Base-by-base conservation (phyloP, 192 early-diverging fungal species). In the Umbelopsis sp. region DNA sequence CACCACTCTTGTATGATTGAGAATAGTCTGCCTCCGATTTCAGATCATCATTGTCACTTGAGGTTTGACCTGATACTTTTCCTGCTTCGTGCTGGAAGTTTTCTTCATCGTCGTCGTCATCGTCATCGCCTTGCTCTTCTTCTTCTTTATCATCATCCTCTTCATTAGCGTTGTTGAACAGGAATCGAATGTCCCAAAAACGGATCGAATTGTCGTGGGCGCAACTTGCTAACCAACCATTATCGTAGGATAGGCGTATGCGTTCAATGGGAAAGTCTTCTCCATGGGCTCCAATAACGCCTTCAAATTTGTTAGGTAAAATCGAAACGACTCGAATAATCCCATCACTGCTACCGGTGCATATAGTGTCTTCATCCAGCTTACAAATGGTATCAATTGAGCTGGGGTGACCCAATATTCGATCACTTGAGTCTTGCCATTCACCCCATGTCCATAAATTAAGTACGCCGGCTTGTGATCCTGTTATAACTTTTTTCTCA, bases 261-360 rank as follows among this genome's bases (percentile, higher is more conserved):
- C 89, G 81, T 75, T 99, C 97, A n/a, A 98, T 91, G 1, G 95
- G 93, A 79, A 95, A 88, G 11, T 94, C 89, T 20, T 91, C 92
- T 2, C 79, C 79, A 78, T 97, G 95, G 66, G 94, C 95, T 38
- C 95, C 96, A 22, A 95, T 81, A 20, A 93, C 88, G 24, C 96
- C 94, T n/a, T 96, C 80, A 45, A 99, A 89, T 68, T 88, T 85
- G 82, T 98, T 95, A n/a, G 98, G 97, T 32, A 94, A 83, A 45
- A 99, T 84, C 29, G 87, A 84, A 25, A 98, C 87, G 7, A 95
- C 78, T 26, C 91, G 82, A 62, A 94, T 85, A 36, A 98, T 86
- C 26, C 98, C 98, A 79, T 99, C 98, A 72, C 91, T 90, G n/a
- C 90, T 91, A 20, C 96, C 98, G 0, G 98, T 99, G 36, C 91